phyloP scores from a whole-genome alignment of 352 stramenopile genomes.

The Globisporangium okanoganense region DNA sequence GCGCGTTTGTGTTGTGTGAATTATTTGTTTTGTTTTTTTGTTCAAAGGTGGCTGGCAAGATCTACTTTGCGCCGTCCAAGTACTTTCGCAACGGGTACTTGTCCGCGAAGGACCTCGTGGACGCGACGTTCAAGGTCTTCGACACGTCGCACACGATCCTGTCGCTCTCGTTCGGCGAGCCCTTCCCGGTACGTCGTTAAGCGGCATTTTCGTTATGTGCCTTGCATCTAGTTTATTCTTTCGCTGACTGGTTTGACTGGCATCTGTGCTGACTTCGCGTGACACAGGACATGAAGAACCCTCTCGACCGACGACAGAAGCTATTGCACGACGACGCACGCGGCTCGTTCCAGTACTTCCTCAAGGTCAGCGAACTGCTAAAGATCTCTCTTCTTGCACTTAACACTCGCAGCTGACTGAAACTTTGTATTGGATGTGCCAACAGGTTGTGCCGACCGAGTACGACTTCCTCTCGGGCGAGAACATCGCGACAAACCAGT shows the following conservation, averaged over 20 bases:
- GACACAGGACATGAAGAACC: conserved; percentile 79
- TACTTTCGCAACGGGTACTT: conserved; percentile 81
- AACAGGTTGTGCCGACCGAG: conserved; percentile 94
- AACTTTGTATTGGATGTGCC: neutral
- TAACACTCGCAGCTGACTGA: neutral
- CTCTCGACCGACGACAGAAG: conserved; percentile 67
- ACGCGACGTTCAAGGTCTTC: conserved; percentile 71
- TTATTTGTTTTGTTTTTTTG: neutral
- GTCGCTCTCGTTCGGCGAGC: conserved; percentile 68
- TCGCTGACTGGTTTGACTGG: neutral
- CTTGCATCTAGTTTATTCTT: neutral
- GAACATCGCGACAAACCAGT: conserved; percentile 95
- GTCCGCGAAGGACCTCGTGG: conserved; percentile 50
- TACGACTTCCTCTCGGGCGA: conserved; percentile 90
- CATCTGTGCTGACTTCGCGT: neutral
- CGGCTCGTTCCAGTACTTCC: conserved; percentile 82
- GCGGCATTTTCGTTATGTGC: neutral
- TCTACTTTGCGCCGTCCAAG: conserved; percentile 84
- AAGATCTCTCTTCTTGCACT: neutral
- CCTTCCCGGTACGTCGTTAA: conserved; percentile 56
- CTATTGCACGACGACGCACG: conserved; percentile 40
- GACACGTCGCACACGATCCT: conserved; percentile 69
- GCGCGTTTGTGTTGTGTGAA: conserved; percentile 1
- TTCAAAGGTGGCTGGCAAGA: conserved; percentile 56
- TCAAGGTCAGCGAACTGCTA: conserved; percentile 43